Evolutionary conservation across 768 basidiomycete genomes (phyloP).

Genomic region (Russula compacta): DNA sequence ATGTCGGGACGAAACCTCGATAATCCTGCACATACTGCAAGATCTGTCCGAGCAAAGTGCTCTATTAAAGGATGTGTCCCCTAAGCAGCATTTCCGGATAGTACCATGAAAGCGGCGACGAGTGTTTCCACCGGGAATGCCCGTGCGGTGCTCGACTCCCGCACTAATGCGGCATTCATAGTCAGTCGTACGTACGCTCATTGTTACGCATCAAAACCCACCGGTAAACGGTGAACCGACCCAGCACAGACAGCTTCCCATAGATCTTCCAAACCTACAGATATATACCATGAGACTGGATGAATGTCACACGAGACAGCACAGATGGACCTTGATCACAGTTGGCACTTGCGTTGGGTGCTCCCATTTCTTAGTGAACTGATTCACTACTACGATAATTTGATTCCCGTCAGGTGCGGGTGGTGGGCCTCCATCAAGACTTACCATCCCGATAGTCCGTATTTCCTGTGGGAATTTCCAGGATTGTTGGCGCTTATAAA

Average conservation of each 20-base stretch:
- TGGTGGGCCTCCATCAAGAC: background rate
- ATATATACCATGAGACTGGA: background rate
- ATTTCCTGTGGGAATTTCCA: conserved; percentile 10
- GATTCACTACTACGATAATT: conserved; percentile 15
- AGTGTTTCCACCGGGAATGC: conserved; percentile 14
- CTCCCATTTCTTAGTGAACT: conserved; percentile 21
- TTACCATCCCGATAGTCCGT: conserved; percentile 12
- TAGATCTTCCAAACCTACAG: conserved; percentile 23
- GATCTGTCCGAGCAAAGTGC: conserved; percentile 12
- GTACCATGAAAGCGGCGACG: conserved; percentile 26
- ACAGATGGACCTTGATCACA: conserved; percentile 13
- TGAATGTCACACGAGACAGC: background rate
- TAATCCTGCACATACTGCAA: conserved; percentile 23
- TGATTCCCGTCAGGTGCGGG: background rate
- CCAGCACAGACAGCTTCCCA: background rate
- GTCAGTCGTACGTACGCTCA: background rate
- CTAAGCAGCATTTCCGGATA: conserved; percentile 20
- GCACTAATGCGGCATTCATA: conserved; percentile 7
- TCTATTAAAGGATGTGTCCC: conserved; percentile 15
- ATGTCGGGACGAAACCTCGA: conserved; percentile 7
- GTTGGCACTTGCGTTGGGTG: conserved; percentile 17
- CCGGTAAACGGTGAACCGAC: conserved; percentile 21
- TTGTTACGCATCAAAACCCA: background rate
- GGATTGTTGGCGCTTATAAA: conserved; percentile 14
- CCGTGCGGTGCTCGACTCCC: conserved; percentile 13